Conservation (phyloP, 495 filamentous ascomycete species). For the Penicillium daleae region DNA sequence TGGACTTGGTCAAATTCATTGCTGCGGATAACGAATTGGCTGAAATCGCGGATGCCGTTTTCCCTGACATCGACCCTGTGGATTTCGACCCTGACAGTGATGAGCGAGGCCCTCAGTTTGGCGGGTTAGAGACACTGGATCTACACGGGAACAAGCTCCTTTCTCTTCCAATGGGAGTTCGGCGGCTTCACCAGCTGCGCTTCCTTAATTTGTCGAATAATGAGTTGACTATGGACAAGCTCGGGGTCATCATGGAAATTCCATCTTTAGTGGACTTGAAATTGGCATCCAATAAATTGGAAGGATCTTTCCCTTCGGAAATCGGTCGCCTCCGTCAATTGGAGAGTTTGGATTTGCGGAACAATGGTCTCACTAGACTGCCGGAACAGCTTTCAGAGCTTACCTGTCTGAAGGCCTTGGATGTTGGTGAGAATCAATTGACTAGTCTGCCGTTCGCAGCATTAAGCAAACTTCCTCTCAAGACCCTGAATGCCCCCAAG, state of each 20-base stretch:
- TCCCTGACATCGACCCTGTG: conserved; percentile 70
- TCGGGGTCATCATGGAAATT: conserved; percentile 76
- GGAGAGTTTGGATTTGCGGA: conserved; percentile 78
- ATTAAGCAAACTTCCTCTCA: conserved; percentile 67
- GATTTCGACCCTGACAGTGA: conserved; percentile 63
- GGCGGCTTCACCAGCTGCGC: conserved; percentile 71
- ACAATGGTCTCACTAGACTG: conserved; percentile 79
- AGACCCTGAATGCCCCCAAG: conserved; percentile 74
- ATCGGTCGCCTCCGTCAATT: conserved; percentile 66
- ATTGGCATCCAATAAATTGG: conserved; percentile 75
- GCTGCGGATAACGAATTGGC: conserved; percentile 92
- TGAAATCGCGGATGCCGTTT: conserved; percentile 68
- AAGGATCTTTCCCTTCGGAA: conserved; percentile 61
- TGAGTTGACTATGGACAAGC: conserved; percentile 66
- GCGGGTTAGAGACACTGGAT: conserved; percentile 80
- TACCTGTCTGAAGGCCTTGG: conserved; percentile 68
- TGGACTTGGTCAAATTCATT: conserved; percentile 86
- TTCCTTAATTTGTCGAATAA: conserved; percentile 88
- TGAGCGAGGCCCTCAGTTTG: conserved; percentile 74
- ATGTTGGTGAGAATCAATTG: conserved; percentile 77
- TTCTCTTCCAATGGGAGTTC: conserved; percentile 72
- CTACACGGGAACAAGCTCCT: conserved; percentile 81
- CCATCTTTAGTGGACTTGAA: conserved; percentile 74
- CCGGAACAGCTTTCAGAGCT: conserved; percentile 68
- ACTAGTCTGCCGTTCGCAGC: conserved; percentile 67